Conservation (phyloP, 164 flowering plant genomes). For the Brasenia schreberi region DNA sequence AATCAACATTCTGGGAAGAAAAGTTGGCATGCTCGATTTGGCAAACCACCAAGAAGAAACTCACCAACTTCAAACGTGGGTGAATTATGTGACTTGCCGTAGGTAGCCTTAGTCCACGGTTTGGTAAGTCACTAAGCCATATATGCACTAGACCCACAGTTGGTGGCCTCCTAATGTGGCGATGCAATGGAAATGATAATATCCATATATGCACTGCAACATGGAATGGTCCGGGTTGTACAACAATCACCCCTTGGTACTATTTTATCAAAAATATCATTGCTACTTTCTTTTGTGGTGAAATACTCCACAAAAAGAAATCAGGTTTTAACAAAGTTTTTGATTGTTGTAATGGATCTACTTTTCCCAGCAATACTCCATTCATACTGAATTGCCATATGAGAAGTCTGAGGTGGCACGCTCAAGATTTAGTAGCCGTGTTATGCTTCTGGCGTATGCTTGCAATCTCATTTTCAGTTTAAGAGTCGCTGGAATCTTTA, state of each 20-base stretch:
- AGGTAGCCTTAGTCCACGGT: too few species aligned
- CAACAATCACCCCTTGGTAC: constrained; percentile 58
- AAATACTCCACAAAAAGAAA: constrained; percentile 31
- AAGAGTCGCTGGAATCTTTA: constrained; percentile 27
- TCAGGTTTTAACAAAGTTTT: constrained; percentile 56
- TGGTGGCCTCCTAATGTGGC: constrained; percentile 65
- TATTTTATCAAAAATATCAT: constrained; percentile 56
- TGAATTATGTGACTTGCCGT: too few species aligned
- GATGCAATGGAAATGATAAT: constrained; percentile 63
- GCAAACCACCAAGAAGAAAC: too few species aligned
- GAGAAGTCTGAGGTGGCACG: constrained; percentile 62
- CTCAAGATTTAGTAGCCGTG: constrained; percentile 60
- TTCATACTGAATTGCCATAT: constrained; percentile 49
- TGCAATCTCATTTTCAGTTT: constrained; percentile 43
- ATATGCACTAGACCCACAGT: too few species aligned
- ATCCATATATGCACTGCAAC: constrained; percentile 45
- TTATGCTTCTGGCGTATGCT: constrained; percentile 57
- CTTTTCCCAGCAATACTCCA: constrained; percentile 63
- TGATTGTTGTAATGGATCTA: constrained; percentile 69
- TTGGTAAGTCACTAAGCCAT: too few species aligned
- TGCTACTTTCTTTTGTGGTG: constrained; percentile 59
- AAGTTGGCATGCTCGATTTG: too few species aligned
- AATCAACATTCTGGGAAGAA: too few species aligned
- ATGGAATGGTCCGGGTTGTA: constrained; percentile 55
- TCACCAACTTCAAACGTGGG: too few species aligned